Percentiles rank a stretch among this genome's conserved stretches.
Conservation (phyloP, 1,284 basidiomycete genomes). For the Microbotryum violaceum region DNA sequence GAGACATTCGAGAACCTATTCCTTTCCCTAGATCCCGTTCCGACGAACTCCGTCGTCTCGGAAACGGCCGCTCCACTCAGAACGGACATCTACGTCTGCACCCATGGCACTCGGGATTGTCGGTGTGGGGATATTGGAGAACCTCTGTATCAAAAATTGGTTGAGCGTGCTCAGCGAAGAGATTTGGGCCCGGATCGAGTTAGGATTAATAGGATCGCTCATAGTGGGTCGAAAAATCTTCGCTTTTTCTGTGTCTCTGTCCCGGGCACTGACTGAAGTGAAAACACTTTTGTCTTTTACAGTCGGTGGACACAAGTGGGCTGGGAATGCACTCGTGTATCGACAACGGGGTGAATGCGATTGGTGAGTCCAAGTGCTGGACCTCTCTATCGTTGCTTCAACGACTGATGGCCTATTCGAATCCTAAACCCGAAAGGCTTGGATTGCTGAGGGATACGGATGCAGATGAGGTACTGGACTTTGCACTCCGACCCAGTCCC, state of each 20-base stretch:
- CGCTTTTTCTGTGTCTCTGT: constrained; percentile 28
- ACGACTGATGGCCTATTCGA: neutral
- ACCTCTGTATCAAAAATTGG: constrained; percentile 35
- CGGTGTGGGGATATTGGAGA: constrained; percentile 41
- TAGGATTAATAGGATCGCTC: constrained; percentile 14
- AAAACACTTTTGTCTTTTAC: no score
- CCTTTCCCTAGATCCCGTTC: constrained; percentile 2
- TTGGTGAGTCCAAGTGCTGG: constrained; percentile 9
- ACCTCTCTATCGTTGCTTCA: neutral
- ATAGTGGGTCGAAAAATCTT: constrained; percentile 26
- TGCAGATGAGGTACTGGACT: constrained; percentile 36
- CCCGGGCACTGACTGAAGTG: neutral
- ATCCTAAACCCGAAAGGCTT: constrained; percentile 23
- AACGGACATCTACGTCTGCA: constrained; percentile 41
- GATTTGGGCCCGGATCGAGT: constrained; percentile 6
- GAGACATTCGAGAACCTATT: constrained; percentile 4
- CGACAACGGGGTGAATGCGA: constrained; percentile 39
- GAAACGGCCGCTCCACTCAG: neutral
- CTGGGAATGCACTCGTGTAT: constrained; percentile 40
- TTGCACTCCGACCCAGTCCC: constrained; percentile 33
- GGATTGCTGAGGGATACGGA: constrained; percentile 35
- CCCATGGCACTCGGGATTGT: constrained; percentile 41
- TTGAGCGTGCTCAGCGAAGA: constrained; percentile 32
- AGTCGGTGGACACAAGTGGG: constrained; percentile 37
- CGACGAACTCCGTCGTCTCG: neutral